Evolutionary conservation across 2,329 filamentous ascomycete species (phyloP).

Genomic region (Tolypocladium cylindrosporum): DNA sequence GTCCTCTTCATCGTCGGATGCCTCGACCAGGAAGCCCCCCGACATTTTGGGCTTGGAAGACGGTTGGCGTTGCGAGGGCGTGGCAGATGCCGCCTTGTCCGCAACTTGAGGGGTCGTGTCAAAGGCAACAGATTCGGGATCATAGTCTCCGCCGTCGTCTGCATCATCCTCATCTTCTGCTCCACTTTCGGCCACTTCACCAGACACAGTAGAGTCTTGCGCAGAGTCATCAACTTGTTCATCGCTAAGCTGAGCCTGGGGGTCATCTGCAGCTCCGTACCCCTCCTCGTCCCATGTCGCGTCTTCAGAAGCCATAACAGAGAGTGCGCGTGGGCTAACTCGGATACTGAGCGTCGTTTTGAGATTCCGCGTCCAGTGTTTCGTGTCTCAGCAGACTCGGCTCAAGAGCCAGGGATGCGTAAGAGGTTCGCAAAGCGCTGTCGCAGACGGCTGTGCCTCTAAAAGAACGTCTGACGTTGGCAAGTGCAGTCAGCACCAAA

Average conservation of each 20-base stretch:
- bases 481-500: background rate
- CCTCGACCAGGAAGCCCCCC: slow-evolving; percentile 50
- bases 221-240: slow-evolving; percentile 42
- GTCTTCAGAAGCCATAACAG: slow-evolving; percentile 28
- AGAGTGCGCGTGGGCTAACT: background rate
- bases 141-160: slow-evolving; percentile 48
- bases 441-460: background rate
- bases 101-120: slow-evolving; percentile 27
- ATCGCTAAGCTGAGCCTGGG: slow-evolving; percentile 44
- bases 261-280: slow-evolving; percentile 45
- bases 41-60: slow-evolving; percentile 47
- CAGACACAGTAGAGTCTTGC: slow-evolving; percentile 34
- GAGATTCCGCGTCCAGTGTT: background rate
- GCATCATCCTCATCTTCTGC: slow-evolving; percentile 40
- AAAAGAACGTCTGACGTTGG: background rate
- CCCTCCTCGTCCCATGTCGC: slow-evolving; percentile 42
- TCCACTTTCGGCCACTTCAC: slow-evolving; percentile 37
- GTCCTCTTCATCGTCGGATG: slow-evolving; percentile 51
- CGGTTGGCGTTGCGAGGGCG: slow-evolving; percentile 16
- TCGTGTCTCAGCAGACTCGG: background rate
- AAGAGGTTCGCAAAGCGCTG: background rate
- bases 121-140: slow-evolving; percentile 44
- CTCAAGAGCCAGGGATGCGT: background rate
- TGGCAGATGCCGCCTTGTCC: slow-evolving; percentile 16
- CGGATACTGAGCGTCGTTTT: background rate